Conservation (phyloP, 192 early-diverging fungal genomes). For the Coemansia sp. region DNA sequence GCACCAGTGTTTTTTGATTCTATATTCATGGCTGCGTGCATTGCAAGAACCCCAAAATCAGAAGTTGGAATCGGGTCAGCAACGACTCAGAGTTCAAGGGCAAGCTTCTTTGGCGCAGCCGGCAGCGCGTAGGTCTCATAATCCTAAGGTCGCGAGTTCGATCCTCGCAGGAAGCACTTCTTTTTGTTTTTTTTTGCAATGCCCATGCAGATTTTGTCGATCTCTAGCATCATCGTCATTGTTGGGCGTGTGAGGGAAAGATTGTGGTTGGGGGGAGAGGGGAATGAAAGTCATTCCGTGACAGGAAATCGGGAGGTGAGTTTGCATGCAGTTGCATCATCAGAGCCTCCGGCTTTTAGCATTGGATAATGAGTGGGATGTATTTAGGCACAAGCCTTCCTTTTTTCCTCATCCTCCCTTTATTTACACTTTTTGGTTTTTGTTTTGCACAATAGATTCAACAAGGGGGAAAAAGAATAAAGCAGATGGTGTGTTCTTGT, state of each 20-base stretch:
- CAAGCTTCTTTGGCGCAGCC: conserved; percentile 28
- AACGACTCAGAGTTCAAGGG: too few relatives aligned
- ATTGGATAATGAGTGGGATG: not conserved
- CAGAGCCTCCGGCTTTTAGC: not conserved
- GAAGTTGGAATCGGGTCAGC: too few relatives aligned
- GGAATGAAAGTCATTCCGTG: not conserved
- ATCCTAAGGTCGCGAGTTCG: conserved; percentile 41
- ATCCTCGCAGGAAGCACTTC: conserved; percentile 23
- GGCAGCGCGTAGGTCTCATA: conserved; percentile 40
- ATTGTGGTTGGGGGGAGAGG: not conserved
- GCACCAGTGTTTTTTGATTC: not conserved
- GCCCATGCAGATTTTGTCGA: not conserved
- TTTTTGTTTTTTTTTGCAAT: conserved; percentile 13
- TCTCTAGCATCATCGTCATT: too few relatives aligned
- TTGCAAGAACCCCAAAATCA: too few relatives aligned
- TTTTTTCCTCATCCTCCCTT: too few relatives aligned
- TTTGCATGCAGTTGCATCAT: conserved; percentile 7
- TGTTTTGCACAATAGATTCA: too few relatives aligned
- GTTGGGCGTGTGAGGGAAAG: too few relatives aligned
- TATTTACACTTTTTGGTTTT: too few relatives aligned
- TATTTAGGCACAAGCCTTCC: not conserved
- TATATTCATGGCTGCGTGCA: too few relatives aligned
- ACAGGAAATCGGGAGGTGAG: not conserved
- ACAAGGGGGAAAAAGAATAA: not conserved
- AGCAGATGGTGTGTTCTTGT: not conserved